A percentile compares a stretch with the other conserved stretches of the same genome.
These are phyloP conservation scores for Zangia roseola DNA, from an alignment of 768 basidiomycete species.

Conservation along the genomic window DNA sequence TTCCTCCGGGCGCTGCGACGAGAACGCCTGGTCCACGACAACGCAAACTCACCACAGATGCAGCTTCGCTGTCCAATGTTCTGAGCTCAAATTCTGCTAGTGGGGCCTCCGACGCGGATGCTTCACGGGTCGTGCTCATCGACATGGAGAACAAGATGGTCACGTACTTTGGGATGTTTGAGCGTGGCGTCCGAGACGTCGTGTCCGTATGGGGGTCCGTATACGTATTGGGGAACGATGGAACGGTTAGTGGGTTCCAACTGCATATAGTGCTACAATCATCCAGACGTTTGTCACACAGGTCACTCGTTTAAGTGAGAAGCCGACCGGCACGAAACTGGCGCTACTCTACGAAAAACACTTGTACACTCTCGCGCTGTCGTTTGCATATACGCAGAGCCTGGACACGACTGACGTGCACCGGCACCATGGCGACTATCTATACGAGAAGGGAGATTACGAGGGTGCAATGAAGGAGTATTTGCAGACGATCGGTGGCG, in stretches of 20 bases:
- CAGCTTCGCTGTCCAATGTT: constrained; percentile 8
- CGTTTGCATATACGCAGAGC: constrained; percentile 75
- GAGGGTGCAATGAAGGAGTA: constrained; percentile 94
- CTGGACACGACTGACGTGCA: constrained; percentile 90
- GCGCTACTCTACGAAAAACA: constrained; percentile 81
- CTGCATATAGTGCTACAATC: constrained; percentile 23
- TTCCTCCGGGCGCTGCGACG: constrained; percentile 57
- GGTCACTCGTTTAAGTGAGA: constrained; percentile 67
- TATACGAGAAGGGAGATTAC: constrained; percentile 84
- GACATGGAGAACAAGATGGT: constrained; percentile 92
- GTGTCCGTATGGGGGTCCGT: constrained; percentile 80
- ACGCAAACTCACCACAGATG: constrained; percentile 21
- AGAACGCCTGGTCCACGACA: constrained; percentile 35
- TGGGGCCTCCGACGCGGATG: constrained; percentile 47
- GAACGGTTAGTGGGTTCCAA: constrained; percentile 50
- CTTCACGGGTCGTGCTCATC: constrained; percentile 80
- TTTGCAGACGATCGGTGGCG: constrained; percentile 81
- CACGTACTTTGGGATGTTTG: constrained; percentile 78
- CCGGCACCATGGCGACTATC: constrained; percentile 83
- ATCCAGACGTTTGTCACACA: constrained; percentile 19
- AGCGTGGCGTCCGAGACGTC: constrained; percentile 79
- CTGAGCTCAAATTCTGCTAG: constrained; percentile 36
- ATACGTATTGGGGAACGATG: constrained; percentile 76
- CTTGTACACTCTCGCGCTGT: constrained; percentile 77
- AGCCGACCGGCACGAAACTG: constrained; percentile 80